Evolutionary conservation across 345 rosid genomes (phyloP).

Genomic region (Populus davidiana): DNA sequence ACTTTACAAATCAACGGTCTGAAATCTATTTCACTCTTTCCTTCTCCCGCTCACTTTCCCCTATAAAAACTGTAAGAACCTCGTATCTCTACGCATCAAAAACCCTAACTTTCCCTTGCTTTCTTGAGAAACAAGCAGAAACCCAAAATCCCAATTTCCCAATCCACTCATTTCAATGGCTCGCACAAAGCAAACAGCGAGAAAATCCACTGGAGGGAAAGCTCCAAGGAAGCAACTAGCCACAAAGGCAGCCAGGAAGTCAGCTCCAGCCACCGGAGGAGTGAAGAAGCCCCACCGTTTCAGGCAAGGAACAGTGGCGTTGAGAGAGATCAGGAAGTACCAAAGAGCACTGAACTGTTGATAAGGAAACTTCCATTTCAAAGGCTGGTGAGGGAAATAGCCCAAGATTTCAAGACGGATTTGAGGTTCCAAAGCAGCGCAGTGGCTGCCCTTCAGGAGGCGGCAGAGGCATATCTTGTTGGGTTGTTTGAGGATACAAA

Average conservation of each 20-base stretch:
- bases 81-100: background rate
- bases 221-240: slow-evolving; percentile 29
- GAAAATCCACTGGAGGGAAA: slow-evolving; percentile 27
- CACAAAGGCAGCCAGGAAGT: slow-evolving; percentile 22
- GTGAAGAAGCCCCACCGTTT: slow-evolving; percentile 30
- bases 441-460: slow-evolving; percentile 25
- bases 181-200: slow-evolving; percentile 29
- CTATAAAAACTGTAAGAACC: slow-evolving; percentile 10
- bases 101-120: background rate
- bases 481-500: slow-evolving; percentile 30
- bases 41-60: background rate
- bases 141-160: background rate
- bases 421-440: slow-evolving; percentile 27
- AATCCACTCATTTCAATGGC: slow-evolving; percentile 4
- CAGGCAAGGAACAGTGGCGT: slow-evolving; percentile 26
- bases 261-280: slow-evolving; percentile 29
- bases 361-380: slow-evolving; percentile 23
- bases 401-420: slow-evolving; percentile 26
- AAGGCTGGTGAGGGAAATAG: slow-evolving; percentile 29
- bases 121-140: background rate
- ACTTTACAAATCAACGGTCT: background rate
- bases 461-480: slow-evolving; percentile 21
- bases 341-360: slow-evolving; percentile 28
- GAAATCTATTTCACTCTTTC: background rate
- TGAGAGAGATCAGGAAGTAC: slow-evolving; percentile 27